Evolutionary conservation across 2,329 filamentous ascomycete species (phyloP), one percentile per base, ranked within the genome.

Genomic region (Teratosphaeria viscida): DNA sequence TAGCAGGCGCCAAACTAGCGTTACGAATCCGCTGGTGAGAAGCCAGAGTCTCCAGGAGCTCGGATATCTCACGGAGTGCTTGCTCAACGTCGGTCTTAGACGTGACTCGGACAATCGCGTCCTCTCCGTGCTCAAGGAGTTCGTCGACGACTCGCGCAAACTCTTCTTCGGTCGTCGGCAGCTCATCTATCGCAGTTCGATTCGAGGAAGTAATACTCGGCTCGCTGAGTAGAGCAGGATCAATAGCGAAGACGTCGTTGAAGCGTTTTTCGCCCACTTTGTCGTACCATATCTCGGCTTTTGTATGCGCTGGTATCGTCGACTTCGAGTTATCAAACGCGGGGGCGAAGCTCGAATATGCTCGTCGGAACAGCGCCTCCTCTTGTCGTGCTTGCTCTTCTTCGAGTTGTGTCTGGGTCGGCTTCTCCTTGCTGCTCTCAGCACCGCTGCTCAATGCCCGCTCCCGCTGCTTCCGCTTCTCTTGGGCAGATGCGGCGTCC

Each of bases 11-110:
- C 26, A 90, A 73, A 1, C 84, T 84, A 53, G 88, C 79, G 67
- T 90, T 89, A 61, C 89, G 86, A 70, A 90, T 91, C 63, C 87
- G 83, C 74, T 92, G 89, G 71, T 89, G 86, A 0, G 89, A 92
- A 23, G 88, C 80, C 10, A 92, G 77, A 1, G 87, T 90, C 71
- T 90, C 84, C 57, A 92, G 82, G 65, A 91, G 77, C 67, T 90
- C 87, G 1, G 86, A 88, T 37, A 91, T 86, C 53, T 89, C 86
- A 60, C 84, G 79, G 29, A 92, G 79, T 47, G 90, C 76, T 75
- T 60, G 72, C 32, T 77, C 67, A 10, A 70, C 67, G 49, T 71
- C 67, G 12, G 68, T 67, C 54, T 70, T 72, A 52, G 77, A 74
- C 32, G 68, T 67, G 11, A 63, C 66, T 2, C 57, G 60, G 43